Percentiles rank a stretch among this genome's conserved stretches.
Evolutionary conservation across 1,139 yeast genomes (phyloP).

Genomic region (Yamadazyma diospyri): DNA sequence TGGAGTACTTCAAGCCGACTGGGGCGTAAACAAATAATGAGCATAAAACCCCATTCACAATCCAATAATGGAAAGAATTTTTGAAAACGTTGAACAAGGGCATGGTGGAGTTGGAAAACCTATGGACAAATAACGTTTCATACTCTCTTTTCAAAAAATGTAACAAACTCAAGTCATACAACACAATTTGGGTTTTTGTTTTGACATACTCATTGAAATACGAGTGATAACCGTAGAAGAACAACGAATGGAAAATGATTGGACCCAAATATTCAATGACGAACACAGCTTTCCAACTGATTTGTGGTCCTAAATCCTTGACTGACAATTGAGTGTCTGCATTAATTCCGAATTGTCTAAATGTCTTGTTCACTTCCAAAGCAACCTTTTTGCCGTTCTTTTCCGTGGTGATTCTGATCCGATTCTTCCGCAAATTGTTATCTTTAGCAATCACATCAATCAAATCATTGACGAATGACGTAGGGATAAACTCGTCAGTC

Average conservation of each 20-base stretch:
- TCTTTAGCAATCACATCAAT: slow-evolving; percentile 38
- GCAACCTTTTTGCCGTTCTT: slow-evolving; percentile 31
- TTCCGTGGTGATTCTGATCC: slow-evolving; percentile 38
- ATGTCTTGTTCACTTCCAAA: slow-evolving; percentile 27
- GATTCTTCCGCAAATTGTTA: slow-evolving; percentile 26
- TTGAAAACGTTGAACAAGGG: slow-evolving; percentile 83
- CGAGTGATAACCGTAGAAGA: slow-evolving; percentile 40
- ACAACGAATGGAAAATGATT: slow-evolving; percentile 67
- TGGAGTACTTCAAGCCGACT: slow-evolving; percentile 9
- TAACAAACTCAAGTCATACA: slow-evolving; percentile 46
- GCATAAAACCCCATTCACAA: slow-evolving; percentile 72
- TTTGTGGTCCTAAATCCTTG: slow-evolving; percentile 91
- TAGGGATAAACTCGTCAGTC: slow-evolving; percentile 31
- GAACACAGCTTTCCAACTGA: slow-evolving; percentile 87
- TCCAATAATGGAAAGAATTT: slow-evolving; percentile 89
- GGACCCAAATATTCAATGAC: slow-evolving; percentile 89
- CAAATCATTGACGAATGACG: slow-evolving; percentile 30
- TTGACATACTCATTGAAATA: slow-evolving; percentile 16
- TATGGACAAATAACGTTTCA: slow-evolving; percentile 82
- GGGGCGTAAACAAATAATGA: slow-evolving; percentile 74
- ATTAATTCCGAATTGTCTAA: slow-evolving; percentile 30
- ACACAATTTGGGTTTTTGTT: slow-evolving; percentile 13
- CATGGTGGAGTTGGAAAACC: slow-evolving; percentile 87
- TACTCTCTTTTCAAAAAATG: slow-evolving; percentile 87
- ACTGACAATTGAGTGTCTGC: slow-evolving; percentile 33